Conservation (phyloP, 1,139 yeast genomes). For the Nakaseomyces sp. region DNA sequence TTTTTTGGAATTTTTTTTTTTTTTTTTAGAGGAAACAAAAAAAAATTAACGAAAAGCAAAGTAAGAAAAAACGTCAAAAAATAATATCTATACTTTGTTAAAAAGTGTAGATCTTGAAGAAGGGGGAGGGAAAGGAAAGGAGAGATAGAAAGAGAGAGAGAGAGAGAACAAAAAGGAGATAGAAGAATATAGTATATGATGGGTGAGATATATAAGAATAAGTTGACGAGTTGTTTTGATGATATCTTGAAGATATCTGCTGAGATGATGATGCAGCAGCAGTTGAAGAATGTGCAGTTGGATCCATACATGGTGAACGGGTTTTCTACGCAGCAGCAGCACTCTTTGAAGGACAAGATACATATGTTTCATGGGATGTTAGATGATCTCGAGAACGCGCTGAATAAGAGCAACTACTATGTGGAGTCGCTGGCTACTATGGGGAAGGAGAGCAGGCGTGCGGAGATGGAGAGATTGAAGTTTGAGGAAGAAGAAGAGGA, state of each 20-base stretch:
- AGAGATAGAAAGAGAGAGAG: no score
- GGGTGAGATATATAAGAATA: conserved; percentile 16
- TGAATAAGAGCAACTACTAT: conserved; percentile 31
- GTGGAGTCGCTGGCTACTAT: conserved; percentile 27
- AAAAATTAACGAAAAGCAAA: no score
- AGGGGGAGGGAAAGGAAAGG: no score
- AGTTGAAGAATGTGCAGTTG: conserved; percentile 29
- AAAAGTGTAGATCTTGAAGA: no score
- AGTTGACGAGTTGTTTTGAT: conserved; percentile 28
- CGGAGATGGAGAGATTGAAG: conserved; percentile 22
- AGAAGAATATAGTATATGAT: conserved; percentile 34
- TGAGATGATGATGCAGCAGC: conserved; percentile 31
- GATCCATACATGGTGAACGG: conserved; percentile 25
- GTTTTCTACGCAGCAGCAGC: conserved; percentile 22
- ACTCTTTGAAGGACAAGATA: conserved; percentile 23
- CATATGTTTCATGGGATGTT: conserved; percentile 29
- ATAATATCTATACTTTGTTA: no score
- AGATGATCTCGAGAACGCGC: conserved; percentile 33
- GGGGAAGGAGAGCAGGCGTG: conserved; percentile 20
- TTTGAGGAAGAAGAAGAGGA: conserved; percentile 20
- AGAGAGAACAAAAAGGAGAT: no score
- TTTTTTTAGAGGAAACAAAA: no score
- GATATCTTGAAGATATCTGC: conserved; percentile 28
- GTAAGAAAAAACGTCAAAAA: no score
- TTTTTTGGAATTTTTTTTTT: no score